Percentiles rank a stretch among this genome's conserved stretches.
These are phyloP conservation scores for Citrus trifoliata DNA, from an alignment of 345 rosid species.

Conservation along the genomic window DNA sequence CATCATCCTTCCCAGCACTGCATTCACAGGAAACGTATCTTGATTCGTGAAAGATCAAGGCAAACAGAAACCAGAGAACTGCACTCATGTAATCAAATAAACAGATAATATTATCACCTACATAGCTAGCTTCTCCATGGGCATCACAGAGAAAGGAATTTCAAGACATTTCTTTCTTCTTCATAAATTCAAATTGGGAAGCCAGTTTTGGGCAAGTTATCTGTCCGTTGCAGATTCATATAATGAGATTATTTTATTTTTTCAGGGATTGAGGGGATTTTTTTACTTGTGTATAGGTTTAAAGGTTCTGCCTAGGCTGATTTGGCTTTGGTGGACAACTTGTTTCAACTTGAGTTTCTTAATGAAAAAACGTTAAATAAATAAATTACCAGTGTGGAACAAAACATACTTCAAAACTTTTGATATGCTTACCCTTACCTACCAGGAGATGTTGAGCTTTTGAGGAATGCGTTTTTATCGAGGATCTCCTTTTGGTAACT, in stretches of 20 bases:
- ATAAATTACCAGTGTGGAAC: not conserved
- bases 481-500: slow-evolving; percentile 26
- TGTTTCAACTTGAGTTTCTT: not conserved
- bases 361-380: too few species aligned
- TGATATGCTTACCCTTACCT: slow-evolving; percentile 75
- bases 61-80: not conserved
- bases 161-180: not conserved
- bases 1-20: slow-evolving; percentile 41
- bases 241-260: too few species aligned
- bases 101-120: not conserved
- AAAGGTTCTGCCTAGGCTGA: not conserved
- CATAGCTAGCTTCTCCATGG: not conserved
- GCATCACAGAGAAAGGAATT: not conserved
- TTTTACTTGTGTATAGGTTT: not conserved
- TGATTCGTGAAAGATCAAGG: slow-evolving; percentile 8
- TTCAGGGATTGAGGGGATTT: not conserved
- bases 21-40: slow-evolving; percentile 15
- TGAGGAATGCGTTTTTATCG: slow-evolving; percentile 26
- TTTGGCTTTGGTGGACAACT: not conserved
- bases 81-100: not conserved
- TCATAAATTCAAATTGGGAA: not conserved
- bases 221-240: not conserved
- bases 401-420: slow-evolving; percentile 14
- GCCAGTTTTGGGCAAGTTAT: not conserved
- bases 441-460: slow-evolving; percentile 64